These are phyloP conservation scores for Pseudogymnoascus sp. DNA, from an alignment of 2,329 filamentous ascomycete species.

Conservation along the genomic window DNA sequence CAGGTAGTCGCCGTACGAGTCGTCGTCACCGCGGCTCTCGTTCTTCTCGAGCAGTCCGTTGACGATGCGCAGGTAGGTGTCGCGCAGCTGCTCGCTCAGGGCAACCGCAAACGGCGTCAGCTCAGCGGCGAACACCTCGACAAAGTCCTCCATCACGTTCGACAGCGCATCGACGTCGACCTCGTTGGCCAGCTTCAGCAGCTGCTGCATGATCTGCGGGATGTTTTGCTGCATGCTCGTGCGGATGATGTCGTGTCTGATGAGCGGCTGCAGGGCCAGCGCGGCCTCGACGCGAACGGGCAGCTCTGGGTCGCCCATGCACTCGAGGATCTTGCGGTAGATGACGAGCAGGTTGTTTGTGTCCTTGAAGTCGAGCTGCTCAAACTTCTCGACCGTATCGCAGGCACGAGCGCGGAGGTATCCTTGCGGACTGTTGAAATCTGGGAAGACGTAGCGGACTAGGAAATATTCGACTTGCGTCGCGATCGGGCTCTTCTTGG, in stretches of 20 bases:
- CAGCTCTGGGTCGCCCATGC: constrained; percentile 89
- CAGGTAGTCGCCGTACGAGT: constrained; percentile 79
- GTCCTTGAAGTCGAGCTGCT: constrained; percentile 95
- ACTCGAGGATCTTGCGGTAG: constrained; percentile 93
- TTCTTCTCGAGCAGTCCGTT: constrained; percentile 86
- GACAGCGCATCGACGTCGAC: constrained; percentile 95
- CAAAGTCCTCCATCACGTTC: constrained; percentile 99
- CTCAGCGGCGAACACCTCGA: constrained; percentile 96
- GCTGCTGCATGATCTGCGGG: constrained; percentile 97
- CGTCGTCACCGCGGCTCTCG: constrained; percentile 65
- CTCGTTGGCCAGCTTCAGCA: constrained; percentile 94
- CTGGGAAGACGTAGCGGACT: constrained; percentile 95
- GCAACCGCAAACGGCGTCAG: constrained; percentile 95
- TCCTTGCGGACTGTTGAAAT: constrained; percentile 87
- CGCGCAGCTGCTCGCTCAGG: constrained; percentile 87
- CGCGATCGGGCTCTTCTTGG: constrained; percentile 97
- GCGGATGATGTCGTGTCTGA: constrained; percentile 89
- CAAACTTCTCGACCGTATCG: constrained; percentile 96
- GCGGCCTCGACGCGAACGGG: constrained; percentile 92
- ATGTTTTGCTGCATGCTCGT: constrained; percentile 97
- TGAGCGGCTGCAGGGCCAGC: constrained; percentile 87
- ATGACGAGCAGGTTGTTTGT: constrained; percentile 91
- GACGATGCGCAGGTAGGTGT: constrained; percentile 92
- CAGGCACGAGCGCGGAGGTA: constrained; percentile 92
- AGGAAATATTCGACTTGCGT: constrained; percentile 98